Conservation (phyloP, 441 rosid species). For the Brassica balearica region DNA sequence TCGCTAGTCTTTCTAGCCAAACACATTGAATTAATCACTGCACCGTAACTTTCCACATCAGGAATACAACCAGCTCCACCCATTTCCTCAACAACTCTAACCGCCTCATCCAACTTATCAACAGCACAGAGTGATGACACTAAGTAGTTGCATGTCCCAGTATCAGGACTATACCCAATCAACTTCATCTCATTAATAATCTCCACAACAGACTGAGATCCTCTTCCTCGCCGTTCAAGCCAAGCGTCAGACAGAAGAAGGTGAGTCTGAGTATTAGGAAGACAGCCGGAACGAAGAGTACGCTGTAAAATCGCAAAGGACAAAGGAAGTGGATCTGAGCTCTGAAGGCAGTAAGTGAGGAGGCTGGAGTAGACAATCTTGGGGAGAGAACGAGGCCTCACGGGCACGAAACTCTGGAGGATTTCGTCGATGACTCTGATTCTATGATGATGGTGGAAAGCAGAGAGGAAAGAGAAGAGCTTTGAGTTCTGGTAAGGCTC, state of each 20-base stretch:
- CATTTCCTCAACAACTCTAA: constrained; percentile 67
- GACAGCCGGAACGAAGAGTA: constrained; percentile 75
- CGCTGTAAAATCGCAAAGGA: constrained; percentile 72
- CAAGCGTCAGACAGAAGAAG: constrained; percentile 71
- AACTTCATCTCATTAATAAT: constrained; percentile 61
- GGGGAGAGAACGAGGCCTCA: constrained; percentile 64
- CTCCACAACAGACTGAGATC: constrained; percentile 47
- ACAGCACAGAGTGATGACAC: constrained; percentile 71
- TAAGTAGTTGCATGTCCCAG: constrained; percentile 69
- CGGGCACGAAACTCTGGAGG: constrained; percentile 59
- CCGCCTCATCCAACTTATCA: constrained; percentile 72
- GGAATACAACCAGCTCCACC: constrained; percentile 64
- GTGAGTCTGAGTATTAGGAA: constrained; percentile 63
- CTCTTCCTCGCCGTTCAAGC: constrained; percentile 47
- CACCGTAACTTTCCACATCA: constrained; percentile 71
- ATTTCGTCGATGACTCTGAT: constrained; percentile 62
- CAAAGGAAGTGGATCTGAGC: constrained; percentile 59
- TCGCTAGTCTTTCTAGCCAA: constrained; percentile 57
- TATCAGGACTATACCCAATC: constrained; percentile 74
- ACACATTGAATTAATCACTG: constrained; percentile 60
- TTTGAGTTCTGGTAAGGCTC: constrained; percentile 51
- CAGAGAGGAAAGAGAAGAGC: constrained; percentile 73
- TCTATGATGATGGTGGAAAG: constrained; percentile 46
- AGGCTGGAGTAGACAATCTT: constrained; percentile 59
- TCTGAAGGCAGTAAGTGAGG: constrained; percentile 69